A percentile compares a stretch with the other conserved stretches of the same genome.
phyloP scores from a whole-genome alignment of 805 yeast genomes.

The Candida anglica region DNA sequence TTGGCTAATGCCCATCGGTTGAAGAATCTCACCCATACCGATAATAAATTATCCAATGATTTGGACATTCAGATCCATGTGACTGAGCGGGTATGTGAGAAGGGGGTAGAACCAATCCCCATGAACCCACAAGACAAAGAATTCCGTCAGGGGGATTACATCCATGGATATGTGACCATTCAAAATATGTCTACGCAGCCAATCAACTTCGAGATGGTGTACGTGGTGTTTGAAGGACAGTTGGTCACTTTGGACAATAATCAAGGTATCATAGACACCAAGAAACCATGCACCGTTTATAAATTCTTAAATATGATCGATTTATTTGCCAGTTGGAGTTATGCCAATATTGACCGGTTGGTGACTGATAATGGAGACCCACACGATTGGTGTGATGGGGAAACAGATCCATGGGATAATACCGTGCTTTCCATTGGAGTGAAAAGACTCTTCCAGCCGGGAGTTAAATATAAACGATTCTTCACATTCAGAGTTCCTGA shows the following conservation, averaged over 20 bases:
- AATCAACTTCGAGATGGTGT: conserved; percentile 41
- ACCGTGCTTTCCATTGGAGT: conserved; percentile 32
- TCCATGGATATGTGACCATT: conserved; percentile 41
- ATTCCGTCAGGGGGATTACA: conserved; percentile 37
- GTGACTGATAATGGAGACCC: conserved; percentile 38
- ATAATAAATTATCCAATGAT: conserved; percentile 23
- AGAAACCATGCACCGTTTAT: conserved; percentile 23
- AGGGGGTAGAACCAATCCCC: conserved; percentile 32
- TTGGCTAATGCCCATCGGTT: conserved; percentile 39
- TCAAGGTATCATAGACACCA: conserved; percentile 18
- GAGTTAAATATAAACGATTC: conserved; percentile 35
- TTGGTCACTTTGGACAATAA: conserved; percentile 22
- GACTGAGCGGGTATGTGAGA: conserved; percentile 36
- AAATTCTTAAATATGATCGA: conserved; percentile 42
- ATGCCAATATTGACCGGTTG: conserved; percentile 38
- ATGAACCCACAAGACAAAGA: conserved; percentile 30
- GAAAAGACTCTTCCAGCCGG: conserved; percentile 33
- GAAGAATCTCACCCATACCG: conserved; percentile 29
- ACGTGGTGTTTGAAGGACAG: conserved; percentile 39
- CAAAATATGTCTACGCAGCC: conserved; percentile 25
- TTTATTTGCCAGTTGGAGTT: conserved; percentile 42
- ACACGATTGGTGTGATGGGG: conserved; percentile 44
- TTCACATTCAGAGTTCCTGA: conserved; percentile 41
- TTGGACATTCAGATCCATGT: conserved; percentile 31
- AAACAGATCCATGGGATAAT: conserved; percentile 38